Evolutionary conservation across 2,329 filamentous ascomycete species (phyloP).

Genomic region (Cladosporium sp.): DNA sequence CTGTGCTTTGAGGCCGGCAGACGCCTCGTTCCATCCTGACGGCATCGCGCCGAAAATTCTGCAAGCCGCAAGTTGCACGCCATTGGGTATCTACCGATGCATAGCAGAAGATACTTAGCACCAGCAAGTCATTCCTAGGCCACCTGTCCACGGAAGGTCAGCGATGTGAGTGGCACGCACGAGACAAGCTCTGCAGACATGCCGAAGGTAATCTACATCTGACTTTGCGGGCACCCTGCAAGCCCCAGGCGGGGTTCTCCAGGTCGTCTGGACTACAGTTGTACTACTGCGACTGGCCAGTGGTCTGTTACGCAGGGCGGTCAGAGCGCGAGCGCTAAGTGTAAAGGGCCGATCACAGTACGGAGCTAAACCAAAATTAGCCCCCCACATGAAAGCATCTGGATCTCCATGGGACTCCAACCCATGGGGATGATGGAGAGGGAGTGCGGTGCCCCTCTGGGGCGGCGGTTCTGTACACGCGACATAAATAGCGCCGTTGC

Average conservation of each 20-base stretch:
- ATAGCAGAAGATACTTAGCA: no score
- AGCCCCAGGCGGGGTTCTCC: constrained; percentile 3
- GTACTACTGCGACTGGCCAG: no score
- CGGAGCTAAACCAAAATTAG: constrained; percentile 9
- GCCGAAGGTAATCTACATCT: constrained; percentile 5
- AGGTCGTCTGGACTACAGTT: constrained; percentile 1
- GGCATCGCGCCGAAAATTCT: background rate
- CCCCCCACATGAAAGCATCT: constrained; percentile 5
- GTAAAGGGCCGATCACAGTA: constrained; percentile 12
- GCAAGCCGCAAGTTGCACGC: background rate
- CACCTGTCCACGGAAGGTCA: no score
- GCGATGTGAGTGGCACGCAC: background rate
- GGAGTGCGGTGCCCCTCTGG: constrained; percentile 9
- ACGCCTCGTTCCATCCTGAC: background rate
- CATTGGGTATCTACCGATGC: background rate
- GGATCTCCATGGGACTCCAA: constrained; percentile 10
- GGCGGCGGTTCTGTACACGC: background rate
- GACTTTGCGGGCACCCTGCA: background rate
- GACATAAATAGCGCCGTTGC: constrained; percentile 3
- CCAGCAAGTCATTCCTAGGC: no score
- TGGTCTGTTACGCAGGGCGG: background rate
- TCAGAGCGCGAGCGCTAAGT: constrained; percentile 8
- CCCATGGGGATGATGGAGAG: constrained; percentile 4
- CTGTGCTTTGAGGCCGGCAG: constrained; percentile 1
- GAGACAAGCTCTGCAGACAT: background rate